A percentile compares a stretch with the other conserved stretches of the same genome.
phyloP scores from a whole-genome alignment of 2,329 filamentous ascomycete species.

The Cordyceps cicadae region DNA sequence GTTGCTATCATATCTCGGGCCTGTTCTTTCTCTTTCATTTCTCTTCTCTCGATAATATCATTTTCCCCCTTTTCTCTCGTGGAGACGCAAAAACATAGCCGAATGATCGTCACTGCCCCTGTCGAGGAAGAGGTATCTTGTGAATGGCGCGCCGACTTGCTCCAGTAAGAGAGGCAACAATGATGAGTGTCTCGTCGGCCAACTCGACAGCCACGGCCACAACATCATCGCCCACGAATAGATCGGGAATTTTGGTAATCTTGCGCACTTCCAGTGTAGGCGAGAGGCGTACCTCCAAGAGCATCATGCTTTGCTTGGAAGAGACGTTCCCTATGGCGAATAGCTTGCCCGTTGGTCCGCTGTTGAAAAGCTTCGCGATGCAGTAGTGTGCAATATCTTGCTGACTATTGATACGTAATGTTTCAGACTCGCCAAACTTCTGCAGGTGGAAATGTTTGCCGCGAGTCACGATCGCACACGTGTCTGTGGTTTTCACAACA shows the following conservation, averaged over 20 bases:
- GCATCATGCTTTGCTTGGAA: slow-evolving; percentile 17
- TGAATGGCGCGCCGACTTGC: slow-evolving; percentile 19
- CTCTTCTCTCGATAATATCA: background rate
- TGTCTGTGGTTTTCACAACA: slow-evolving; percentile 16
- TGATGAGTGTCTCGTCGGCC: slow-evolving; percentile 13
- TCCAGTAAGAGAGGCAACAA: slow-evolving; percentile 19
- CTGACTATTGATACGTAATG: slow-evolving; percentile 9
- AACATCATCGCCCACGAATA: slow-evolving; percentile 16
- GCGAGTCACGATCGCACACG: slow-evolving; percentile 20
- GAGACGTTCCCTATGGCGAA: slow-evolving; percentile 19
- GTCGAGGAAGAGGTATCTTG: slow-evolving; percentile 8
- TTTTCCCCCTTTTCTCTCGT: background rate
- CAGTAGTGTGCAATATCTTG: slow-evolving; percentile 20
- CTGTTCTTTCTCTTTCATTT: background rate
- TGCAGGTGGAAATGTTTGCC: slow-evolving; percentile 21
- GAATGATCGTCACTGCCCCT: background rate
- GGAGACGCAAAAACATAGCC: background rate
- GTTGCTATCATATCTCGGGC: background rate
- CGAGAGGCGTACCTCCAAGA: slow-evolving; percentile 18
- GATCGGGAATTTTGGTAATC: slow-evolving; percentile 13
- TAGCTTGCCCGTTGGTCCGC: slow-evolving; percentile 15
- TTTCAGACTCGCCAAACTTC: slow-evolving; percentile 9
- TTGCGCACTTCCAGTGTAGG: slow-evolving; percentile 11
- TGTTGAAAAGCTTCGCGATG: slow-evolving; percentile 21
- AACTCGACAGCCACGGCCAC: background rate